Evolutionary conservation across 345 rosid genomes (phyloP).

Genomic region (Hevea brasiliensis): DNA sequence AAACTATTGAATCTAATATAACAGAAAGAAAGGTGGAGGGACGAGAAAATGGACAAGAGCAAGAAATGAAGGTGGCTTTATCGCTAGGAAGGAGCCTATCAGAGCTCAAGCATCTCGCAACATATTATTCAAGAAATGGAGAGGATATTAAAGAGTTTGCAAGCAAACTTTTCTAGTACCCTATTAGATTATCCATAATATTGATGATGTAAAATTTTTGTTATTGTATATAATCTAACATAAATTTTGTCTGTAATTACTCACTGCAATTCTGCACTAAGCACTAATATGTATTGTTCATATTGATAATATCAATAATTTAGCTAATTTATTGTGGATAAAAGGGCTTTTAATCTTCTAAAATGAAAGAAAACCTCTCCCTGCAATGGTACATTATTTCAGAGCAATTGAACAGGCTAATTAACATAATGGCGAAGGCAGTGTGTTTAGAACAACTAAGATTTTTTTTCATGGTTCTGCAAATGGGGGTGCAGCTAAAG

Average conservation of each 20-base stretch:
- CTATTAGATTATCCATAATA: neutral
- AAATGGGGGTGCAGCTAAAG: slow-evolving; percentile 22
- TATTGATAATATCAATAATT: too few relatives aligned
- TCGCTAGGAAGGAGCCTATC: slow-evolving; percentile 52
- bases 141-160: slow-evolving; percentile 40
- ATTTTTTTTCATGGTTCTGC: neutral
- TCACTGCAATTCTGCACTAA: too few relatives aligned
- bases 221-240: slow-evolving; percentile 5
- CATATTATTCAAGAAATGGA: slow-evolving; percentile 4
- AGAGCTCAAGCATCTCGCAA: slow-evolving; percentile 39
- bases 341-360: too few relatives aligned
- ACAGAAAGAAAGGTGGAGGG: slow-evolving; percentile 31
- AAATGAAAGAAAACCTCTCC: too few relatives aligned
- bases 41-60: slow-evolving; percentile 46
- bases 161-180: slow-evolving; percentile 45
- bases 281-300: too few relatives aligned
- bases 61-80: slow-evolving; percentile 41
- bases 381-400: too few relatives aligned
- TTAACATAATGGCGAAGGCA: neutral
- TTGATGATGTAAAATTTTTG: neutral
- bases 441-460: neutral
- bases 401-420: too few relatives aligned
- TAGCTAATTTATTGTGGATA: neutral
- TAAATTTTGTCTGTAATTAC: too few relatives aligned
- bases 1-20: slow-evolving; percentile 39